Evolutionary conservation across 176 grass and related monocot species (phyloP), one percentile per base, ranked within the genome.

Genomic region (Raddia distichophylla): DNA sequence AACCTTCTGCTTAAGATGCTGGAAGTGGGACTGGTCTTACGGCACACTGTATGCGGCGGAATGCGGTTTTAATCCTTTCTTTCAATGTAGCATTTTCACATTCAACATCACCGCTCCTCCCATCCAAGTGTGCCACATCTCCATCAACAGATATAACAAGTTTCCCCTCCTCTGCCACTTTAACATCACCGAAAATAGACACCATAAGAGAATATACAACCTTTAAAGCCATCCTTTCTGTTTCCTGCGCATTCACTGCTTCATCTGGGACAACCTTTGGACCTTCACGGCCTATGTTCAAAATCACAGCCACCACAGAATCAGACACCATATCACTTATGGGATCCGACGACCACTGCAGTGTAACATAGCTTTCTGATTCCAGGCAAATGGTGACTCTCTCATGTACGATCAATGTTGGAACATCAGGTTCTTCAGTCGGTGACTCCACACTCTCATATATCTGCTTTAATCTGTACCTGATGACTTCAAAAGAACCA

Each of bases 241-340:
- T 85, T 46, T 98, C 92, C 42, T 85, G 69, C 1, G 88, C 91
- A 77, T 91, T 93, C 1, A 27, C 51, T 14, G 60, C 86, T 79
- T 81, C 86, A 46, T 84, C 65, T 2, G 90, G 86, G 53, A 85
- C 87, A 45, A 93, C 48, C 77, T 95, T 98, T 0, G 88, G 92
- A 73, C 92, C 92, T 74, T 95, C 95, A 53, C 90, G 88, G 62
- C 78, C 81, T 13, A 98, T 90, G 81, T 95, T 94, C 88, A 93
- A 86, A 74, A 95, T 86, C 90, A 91, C 87, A 68, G 95, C 92
- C 32, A 98, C 90, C 32, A 98, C 86, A 15, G 95, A 98, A 62
- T 98, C 95, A 0, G 95, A 98, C 32, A 98, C 95, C 95, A 98
- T 95, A 80, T 98, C 95, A 8, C 95, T 98, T 15, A 98, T 93